Base-by-base conservation (phyloP, 2,329 filamentous ascomycete genomes). In the Trichoderma semiorbis region DNA sequence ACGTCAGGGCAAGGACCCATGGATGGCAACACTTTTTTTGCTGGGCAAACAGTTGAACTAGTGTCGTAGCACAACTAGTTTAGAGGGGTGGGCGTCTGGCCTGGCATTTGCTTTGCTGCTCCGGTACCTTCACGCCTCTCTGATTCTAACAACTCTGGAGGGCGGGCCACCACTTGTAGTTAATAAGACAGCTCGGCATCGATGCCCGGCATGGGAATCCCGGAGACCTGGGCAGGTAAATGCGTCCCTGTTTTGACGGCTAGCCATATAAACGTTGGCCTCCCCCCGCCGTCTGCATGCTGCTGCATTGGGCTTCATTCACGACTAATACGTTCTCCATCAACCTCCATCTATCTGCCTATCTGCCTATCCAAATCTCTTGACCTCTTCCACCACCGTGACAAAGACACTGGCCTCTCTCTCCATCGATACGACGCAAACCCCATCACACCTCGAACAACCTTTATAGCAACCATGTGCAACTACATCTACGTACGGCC, bases 401-500 rank as follows among this genome's bases (percentile, higher is more conserved):
- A 30, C 60, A 47, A 18, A 39, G 58, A 39, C 30, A 57, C 7
- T 36, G n/a, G 34, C 30, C 30, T 63, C 32, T 60, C 47, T 32
- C 30, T 58, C 39, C 24, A 50, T 47, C 47, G 50, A 60, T 55
- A 34, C 50, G 36, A 71, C 47, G 24, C 50, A 60, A 47, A 57
- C 69, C 39, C 53, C 16, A 39, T 21, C 18, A 69, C n/a, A 26
- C 55, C n/a, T 50, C 57, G 26, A 6, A 50, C n/a, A 61, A n/a
- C 39, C 39, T 43, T 8, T 14, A 69, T 61, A 61, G 57, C 57
- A 61, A 82, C 72, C 73, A 86, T 86, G 85, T 86, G 84, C 80
- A 85, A 86, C 78, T 86, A 85, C 77, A 86, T 85, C 70, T 85
- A 86, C 75, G 83, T 84, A 78, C 73, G 47, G 81, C 78, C 21